Percentiles rank a stretch among this genome's conserved stretches.
Evolutionary conservation across 164 flowering plant genomes (phyloP).

Genomic region (Kalanchoe fedtschenkoi): DNA sequence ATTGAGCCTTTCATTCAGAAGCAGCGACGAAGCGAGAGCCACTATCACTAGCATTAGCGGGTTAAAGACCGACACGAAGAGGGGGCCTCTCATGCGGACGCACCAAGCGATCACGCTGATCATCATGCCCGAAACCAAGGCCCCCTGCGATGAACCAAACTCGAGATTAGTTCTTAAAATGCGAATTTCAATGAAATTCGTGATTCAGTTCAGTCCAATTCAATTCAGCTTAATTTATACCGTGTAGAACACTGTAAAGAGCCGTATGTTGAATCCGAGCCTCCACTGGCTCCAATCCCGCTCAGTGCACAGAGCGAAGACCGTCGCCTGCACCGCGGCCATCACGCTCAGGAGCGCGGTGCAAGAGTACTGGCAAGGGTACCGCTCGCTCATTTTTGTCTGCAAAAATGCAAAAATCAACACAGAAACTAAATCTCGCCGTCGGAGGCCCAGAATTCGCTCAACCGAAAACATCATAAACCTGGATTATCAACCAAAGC

Average conservation of each 20-base stretch:
- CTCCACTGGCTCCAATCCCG: slow-evolving; percentile 38
- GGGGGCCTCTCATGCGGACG: slow-evolving; percentile 38
- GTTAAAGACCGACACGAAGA: slow-evolving; percentile 43
- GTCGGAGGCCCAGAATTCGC: not conserved
- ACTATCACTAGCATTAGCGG: slow-evolving; percentile 51
- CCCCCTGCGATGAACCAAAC: slow-evolving; percentile 27
- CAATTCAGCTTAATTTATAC: slow-evolving; percentile 15
- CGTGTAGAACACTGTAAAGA: slow-evolving; percentile 26
- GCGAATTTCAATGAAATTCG: no score
- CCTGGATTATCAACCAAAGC: slow-evolving; percentile 40
- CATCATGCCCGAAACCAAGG: slow-evolving; percentile 32
- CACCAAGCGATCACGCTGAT: slow-evolving; percentile 36
- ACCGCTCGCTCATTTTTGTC: slow-evolving; percentile 32
- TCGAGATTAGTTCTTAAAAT: no score
- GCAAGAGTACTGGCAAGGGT: slow-evolving; percentile 35
- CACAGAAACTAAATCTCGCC: not conserved
- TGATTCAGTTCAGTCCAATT: not conserved
- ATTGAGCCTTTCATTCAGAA: slow-evolving; percentile 33
- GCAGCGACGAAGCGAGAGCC: slow-evolving; percentile 29
- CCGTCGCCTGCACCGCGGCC: slow-evolving; percentile 23
- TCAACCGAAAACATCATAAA: not conserved
- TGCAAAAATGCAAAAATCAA: slow-evolving; percentile 10
- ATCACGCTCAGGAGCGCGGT: slow-evolving; percentile 32
- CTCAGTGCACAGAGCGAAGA: slow-evolving; percentile 23
- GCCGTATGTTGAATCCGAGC: slow-evolving; percentile 40